Evolutionary conservation across 176 grass and related monocot species (phyloP).

Genomic region (Canna indica): DNA sequence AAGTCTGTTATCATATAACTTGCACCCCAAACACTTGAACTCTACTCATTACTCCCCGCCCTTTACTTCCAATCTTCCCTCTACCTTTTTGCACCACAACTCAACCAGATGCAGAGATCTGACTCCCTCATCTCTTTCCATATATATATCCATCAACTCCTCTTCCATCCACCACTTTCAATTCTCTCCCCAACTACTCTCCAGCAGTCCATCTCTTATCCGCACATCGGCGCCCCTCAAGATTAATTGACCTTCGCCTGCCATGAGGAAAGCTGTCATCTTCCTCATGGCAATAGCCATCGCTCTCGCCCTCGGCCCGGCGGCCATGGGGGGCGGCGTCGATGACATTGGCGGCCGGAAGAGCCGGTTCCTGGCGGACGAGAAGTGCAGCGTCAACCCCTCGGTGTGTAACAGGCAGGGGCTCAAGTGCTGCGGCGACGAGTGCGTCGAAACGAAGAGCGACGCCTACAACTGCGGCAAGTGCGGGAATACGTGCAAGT

Average conservation of each 20-base stretch:
- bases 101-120: not conserved
- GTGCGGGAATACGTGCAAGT: slow-evolving; percentile 25
- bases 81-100: not conserved
- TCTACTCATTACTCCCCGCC: not conserved
- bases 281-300: slow-evolving; percentile 5
- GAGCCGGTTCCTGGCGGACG: too few species aligned
- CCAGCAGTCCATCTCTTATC: too few species aligned
- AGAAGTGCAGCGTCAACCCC: not conserved
- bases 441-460: slow-evolving; percentile 15
- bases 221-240: too few species aligned
- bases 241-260: not conserved
- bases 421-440: slow-evolving; percentile 17
- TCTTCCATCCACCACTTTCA: too few species aligned
- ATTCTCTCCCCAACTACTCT: not conserved
- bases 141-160: not conserved
- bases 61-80: not conserved
- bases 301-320: not conserved
- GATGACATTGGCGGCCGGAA: too few species aligned
- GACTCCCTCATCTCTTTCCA: not conserved
- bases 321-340: not conserved
- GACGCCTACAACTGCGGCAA: slow-evolving; percentile 23
- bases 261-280: slow-evolving; percentile 10
- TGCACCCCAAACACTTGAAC: not conserved
- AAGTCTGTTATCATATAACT: not conserved
- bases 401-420: not conserved